These are phyloP conservation scores for Kurtzmaniella quercitrusa DNA, from an alignment of 1,139 yeast genomes.

Conservation along the genomic window DNA sequence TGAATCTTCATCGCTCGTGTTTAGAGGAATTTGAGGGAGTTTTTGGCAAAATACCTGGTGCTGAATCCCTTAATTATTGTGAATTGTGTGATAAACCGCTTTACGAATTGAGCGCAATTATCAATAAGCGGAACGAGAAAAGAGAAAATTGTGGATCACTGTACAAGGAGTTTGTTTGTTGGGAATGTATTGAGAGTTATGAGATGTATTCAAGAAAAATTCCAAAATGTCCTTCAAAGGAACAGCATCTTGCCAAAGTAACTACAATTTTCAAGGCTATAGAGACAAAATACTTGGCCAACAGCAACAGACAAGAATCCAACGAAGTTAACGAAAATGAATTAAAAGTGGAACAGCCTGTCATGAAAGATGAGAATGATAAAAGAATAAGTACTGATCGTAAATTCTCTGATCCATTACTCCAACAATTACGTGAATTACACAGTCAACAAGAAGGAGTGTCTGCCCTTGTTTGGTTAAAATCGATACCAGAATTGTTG, in stretches of 20 bases:
- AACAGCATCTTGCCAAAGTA: conserved; percentile 3
- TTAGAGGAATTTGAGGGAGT: conserved; percentile 35
- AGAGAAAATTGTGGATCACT: conserved; percentile 2
- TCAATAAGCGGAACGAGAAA: conserved; percentile 16
- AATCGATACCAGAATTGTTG: conserved; percentile 23
- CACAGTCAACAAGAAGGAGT: neutral
- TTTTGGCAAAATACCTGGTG: conserved; percentile 40
- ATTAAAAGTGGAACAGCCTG: neutral
- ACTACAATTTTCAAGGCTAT: conserved; percentile 6
- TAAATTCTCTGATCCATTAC: conserved; percentile 1
- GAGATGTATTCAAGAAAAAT: conserved; percentile 37
- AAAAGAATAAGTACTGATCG: neutral
- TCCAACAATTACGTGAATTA: conserved; percentile 1
- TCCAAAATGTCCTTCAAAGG: neutral
- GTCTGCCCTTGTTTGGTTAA: conserved; percentile 25
- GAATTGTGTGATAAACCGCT: conserved; percentile 64
- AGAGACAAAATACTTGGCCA: conserved; percentile 4
- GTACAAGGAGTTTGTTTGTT: conserved; percentile 58
- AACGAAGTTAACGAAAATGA: neutral
- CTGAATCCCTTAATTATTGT: conserved; percentile 49
- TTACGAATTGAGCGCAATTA: conserved; percentile 55
- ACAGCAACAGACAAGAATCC: neutral
- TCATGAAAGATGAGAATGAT: neutral
- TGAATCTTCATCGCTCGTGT: neutral
- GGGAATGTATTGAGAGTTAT: conserved; percentile 56